These are phyloP conservation scores for Lasiodiplodia hormozganensis DNA, from an alignment of 2,329 filamentous ascomycete genomes.

Conservation along the genomic window DNA sequence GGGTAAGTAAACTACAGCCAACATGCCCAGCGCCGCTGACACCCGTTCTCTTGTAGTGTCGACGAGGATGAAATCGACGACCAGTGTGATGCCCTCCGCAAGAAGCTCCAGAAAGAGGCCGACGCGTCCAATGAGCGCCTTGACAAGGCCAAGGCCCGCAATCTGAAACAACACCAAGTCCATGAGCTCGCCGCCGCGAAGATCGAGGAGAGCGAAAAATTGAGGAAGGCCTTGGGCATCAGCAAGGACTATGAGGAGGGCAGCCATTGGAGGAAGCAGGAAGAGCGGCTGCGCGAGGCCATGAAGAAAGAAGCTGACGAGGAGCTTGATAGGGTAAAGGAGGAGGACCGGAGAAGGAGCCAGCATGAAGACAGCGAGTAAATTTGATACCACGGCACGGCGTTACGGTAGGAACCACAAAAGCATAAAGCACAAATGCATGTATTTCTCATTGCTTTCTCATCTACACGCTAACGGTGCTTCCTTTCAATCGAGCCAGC, in stretches of 20 bases:
- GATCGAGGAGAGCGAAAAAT: constrained; percentile 89
- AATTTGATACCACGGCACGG: constrained; percentile 12
- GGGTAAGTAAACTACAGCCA: constrained; percentile 60
- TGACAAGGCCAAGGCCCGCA: constrained; percentile 53
- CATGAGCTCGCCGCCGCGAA: constrained; percentile 97
- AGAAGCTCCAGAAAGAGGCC: constrained; percentile 65
- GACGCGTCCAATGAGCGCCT: constrained; percentile 37
- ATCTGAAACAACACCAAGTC: constrained; percentile 89
- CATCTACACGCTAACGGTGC: no score
- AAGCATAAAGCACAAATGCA: background rate
- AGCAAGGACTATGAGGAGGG: constrained; percentile 85
- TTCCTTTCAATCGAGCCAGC: background rate
- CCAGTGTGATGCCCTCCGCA: constrained; percentile 70
- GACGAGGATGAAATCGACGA: constrained; percentile 92
- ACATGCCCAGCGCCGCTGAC: constrained; percentile 31
- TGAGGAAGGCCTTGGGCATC: constrained; percentile 87
- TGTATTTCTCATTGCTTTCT: background rate
- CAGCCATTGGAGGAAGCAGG: constrained; percentile 83
- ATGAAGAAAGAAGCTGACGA: constrained; percentile 49
- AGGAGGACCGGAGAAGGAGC: constrained; percentile 7
- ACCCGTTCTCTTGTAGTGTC: constrained; percentile 56
- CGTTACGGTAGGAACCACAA: background rate
- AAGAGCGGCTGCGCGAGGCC: constrained; percentile 66
- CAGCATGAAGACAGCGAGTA: constrained; percentile 6
- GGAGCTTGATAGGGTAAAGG: constrained; percentile 34